Percentiles rank a stretch among this genome's conserved stretches.
Conservation (phyloP, 129 eudicot species). For the Helianthus annuus region DNA sequence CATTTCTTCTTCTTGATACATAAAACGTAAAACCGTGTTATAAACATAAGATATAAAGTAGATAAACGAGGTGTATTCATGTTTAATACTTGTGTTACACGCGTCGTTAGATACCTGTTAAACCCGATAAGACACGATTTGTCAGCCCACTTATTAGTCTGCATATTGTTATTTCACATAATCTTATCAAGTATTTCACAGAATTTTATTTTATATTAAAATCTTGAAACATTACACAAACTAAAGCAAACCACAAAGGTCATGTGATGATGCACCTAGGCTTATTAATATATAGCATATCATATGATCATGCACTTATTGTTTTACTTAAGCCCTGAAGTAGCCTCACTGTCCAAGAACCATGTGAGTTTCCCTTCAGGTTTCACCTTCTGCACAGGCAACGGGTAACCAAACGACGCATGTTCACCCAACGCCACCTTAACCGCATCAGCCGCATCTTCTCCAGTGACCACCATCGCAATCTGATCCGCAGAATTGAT, state of each 20-base stretch:
- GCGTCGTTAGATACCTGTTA: too few species aligned
- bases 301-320: neutral
- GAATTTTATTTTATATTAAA: neutral
- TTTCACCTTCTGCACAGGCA: constrained; percentile 63
- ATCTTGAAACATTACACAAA: constrained; percentile 5
- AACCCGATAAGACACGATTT: too few species aligned
- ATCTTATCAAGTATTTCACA: neutral
- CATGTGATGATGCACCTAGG: constrained; percentile 13
- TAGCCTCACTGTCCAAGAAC: constrained; percentile 73
- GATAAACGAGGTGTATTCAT: too few species aligned
- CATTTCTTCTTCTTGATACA: too few species aligned
- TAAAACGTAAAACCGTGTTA: too few species aligned
- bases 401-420: constrained; percentile 33
- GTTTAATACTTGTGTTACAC: too few species aligned
- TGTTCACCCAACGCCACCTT: constrained; percentile 46
- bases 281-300: neutral
- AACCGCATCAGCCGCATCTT: constrained; percentile 59
- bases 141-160: too few species aligned
- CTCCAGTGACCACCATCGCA: constrained; percentile 78
- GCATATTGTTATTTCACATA: too few species aligned
- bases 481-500: constrained; percentile 70
- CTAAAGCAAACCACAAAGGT: constrained; percentile 31
- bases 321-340: constrained; percentile 41
- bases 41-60: too few species aligned
- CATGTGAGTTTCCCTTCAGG: constrained; percentile 69